A percentile compares a stretch with the other conserved stretches of the same genome.
Evolutionary conservation across 208 protist species (phyloP).

Genomic region (Wallacemonas sp.): DNA sequence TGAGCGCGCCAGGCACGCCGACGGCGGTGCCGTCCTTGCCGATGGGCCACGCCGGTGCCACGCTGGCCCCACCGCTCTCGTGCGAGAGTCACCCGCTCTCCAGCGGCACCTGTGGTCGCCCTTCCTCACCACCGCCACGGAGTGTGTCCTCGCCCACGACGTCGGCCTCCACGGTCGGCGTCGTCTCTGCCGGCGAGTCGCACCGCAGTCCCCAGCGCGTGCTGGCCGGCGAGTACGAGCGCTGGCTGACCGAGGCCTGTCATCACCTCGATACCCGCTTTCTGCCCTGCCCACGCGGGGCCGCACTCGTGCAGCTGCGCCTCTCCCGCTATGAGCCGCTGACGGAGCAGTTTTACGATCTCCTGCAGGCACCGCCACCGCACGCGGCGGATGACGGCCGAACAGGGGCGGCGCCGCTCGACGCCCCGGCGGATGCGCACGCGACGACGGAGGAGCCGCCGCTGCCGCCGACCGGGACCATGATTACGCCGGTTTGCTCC

Average conservation of each 20-base stretch:
- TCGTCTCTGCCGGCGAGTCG: no score
- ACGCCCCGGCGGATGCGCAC: no score
- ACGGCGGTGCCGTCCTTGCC: neutral
- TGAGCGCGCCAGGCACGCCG: neutral
- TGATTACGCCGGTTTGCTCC: constrained; percentile 7
- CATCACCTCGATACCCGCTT: constrained; percentile 12
- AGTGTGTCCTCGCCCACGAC: no score
- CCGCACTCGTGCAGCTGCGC: constrained; percentile 13
- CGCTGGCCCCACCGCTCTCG: neutral
- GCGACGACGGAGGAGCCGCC: neutral
- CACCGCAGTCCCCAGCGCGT: no score
- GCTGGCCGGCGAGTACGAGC: constrained; percentile 12
- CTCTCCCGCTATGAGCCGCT: constrained; percentile 7
- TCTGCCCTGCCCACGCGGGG: constrained; percentile 11
- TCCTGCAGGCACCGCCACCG: neutral
- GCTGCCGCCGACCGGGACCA: neutral
- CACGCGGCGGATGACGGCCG: no score
- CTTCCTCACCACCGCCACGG: neutral
- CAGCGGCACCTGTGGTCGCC: neutral
- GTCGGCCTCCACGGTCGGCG: no score
- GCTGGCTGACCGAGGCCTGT: constrained; percentile 9
- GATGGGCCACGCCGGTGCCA: neutral
- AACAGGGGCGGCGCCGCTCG: no score
- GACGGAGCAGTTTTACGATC: constrained; percentile 15
- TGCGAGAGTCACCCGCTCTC: neutral